Evolutionary conservation across 2,329 filamentous ascomycete genomes (phyloP), one percentile per base, ranked within the genome.

Genomic region (Hysterium pulicare): DNA sequence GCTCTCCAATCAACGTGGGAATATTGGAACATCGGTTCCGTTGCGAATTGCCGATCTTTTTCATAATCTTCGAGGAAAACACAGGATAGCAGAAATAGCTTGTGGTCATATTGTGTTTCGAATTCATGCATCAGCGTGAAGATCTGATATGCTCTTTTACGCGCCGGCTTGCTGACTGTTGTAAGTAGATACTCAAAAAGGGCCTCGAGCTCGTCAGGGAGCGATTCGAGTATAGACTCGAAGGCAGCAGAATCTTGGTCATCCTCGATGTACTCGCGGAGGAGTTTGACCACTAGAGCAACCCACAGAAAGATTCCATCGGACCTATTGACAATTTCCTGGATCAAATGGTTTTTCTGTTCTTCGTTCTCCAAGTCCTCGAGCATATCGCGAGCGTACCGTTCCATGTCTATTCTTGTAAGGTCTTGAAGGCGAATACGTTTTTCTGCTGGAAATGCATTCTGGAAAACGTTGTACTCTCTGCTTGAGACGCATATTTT

Each of bases 401-500:
- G 22, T 20, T 34, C 19, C 26, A 46, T 41, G 37, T 49, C 46
- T 6, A 7, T n/a, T 23, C 22, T 17, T 10, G 46, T 46, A 5
- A 46, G 23, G 20, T 41, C 43, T 34, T 49, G 43, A 5, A 49
- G 33, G 13, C 40, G 24, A 11, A 49, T 16, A 17, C 37, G 30
- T 21, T 15, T 21, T 5, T 38, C n/a, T 19, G 28, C n/a, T 8
- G 20, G 6, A 21, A 44, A 33, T 5, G 24, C 31, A 21, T 49
- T 33, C 9, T 43, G 15, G 32, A 52, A 48, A 4, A 44, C 40
- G 22, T 43, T 37, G 19, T 48, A 32, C 15, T 44, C 46, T 26
- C 47, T 28, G 36, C 49, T 52, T 15, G 47, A 52, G 1, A 48
- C 47, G 34, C 47, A 51, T 3, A 52, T 10, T 15, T 50, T 52